Evolutionary conservation across 2,329 filamentous ascomycete genomes (phyloP), one percentile per base, ranked within the genome.

Genomic region (Teratosphaeria viscida): DNA sequence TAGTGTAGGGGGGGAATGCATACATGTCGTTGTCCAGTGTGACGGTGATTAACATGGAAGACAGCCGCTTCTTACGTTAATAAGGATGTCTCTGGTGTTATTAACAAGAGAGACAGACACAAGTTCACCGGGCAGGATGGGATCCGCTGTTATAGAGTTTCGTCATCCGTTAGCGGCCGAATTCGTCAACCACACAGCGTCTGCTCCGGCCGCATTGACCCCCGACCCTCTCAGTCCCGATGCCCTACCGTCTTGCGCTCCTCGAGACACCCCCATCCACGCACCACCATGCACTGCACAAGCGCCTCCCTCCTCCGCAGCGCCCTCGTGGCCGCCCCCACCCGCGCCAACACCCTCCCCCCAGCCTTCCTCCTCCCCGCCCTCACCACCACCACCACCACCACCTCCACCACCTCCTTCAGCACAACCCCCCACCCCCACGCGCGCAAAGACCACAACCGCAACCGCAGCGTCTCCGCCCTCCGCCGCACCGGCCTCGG

Each of bases 381-480:
- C 57, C 66, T 73, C 61, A 61, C 65, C 54, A 61, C 65, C 56
- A 59, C 59, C 56, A 59, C 59, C 43, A 26, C 27, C 12, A 53
- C 61, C 43, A 59, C 61, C 32, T 61, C 64, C 60, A 62, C 62
- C 34, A 49, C 65, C 55, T 59, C 65, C 59, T 72, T 71, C 65
- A 70, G 68, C 54, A 67, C 67, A 52, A 66, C 66, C 32, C 60
- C 63, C 27, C 37, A 61, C 14, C 57, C 54, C 54, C 57, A 61
- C 34, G 68, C 67, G 43, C 69, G 71, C 58, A 84, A 85, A 70
- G 92, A 96, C 77, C 84, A 84, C 76, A 96, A 90, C 79, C 85
- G 82, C 65, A 78, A 84, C 62, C 88, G 94, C 62, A 92, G 91
- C 53, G 84, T 96, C 57, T 96, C 90, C 59, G 87, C 86, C 27